Base-by-base conservation (phyloP, 164 flowering plant genomes). In the Saururus chinensis region DNA sequence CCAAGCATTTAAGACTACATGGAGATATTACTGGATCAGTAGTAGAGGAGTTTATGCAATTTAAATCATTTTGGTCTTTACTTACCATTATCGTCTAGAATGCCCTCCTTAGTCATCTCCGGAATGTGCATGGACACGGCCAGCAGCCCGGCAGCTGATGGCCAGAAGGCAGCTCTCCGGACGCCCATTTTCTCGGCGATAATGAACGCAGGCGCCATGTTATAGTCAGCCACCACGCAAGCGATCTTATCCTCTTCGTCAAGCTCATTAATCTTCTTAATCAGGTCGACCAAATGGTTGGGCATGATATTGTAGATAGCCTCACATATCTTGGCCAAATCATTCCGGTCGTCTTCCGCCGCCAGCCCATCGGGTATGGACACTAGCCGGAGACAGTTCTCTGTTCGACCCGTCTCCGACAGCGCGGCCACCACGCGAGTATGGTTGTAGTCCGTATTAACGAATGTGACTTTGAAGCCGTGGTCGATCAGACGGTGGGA, bases 161-260 rank as follows among this genome's bases (percentile, higher is more conserved):
- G 59, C 37, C 53, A 62, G 37, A 70, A 69, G 6, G 66, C 54
- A 0, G 68, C 76, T 16, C 52, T 40, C 60, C 26, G 66, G 9
- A 73, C 41, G 53, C 74, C 71, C 57, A 78, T 41, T 59, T 68
- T 69, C 57, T 60, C 59, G 4, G 74, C 75, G 42, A 70, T 60
- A 24, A 68, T 64, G 40, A 66, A 35, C 21, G 72, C 67, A 73
- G 72, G 71, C 11, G 60, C 63, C 6, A 66, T 20, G 14, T 19
- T 14, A 19, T 13, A 60, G 57, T 75, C 79, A 45, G 75, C 77
- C 4, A 75, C 62, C 17, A 78, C 64, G 57, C 75, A 75, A 9
- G 67, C 61, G 35, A 75, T 56, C 40, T 70, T 51, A 12, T 67
- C 69, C 6, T 48, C 37, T 30, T 30, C 22, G 5, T 49, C 63